Base-by-base conservation (phyloP, 2,329 filamentous ascomycete genomes). In the Hymenoscyphus occultus region DNA sequence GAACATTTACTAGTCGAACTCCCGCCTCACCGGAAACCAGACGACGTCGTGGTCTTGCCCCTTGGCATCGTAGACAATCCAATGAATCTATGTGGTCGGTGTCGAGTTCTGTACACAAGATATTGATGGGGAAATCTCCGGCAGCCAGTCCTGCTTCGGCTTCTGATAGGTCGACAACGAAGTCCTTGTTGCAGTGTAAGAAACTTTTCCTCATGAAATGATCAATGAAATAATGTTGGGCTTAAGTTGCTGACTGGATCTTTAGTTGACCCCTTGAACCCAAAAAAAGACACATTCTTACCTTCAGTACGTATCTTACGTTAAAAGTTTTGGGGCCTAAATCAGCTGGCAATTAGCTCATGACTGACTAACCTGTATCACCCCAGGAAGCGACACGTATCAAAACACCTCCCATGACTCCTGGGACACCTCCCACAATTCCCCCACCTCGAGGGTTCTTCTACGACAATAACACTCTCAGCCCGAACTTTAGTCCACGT, bases 1-100 rank as follows among this genome's bases (percentile, higher is more conserved):
- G 16, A 45, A 13, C 60, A 39, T 57, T 14, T 22, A 14, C 10
- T 57, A 60, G 39, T 40, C 66, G 62, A 59, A 65, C 54, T 39
- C 61, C 39, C 4, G 39, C 19, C n/a, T 68, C 70, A 4, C 66
- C 60, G 14, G 66, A 59, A 14, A 42, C 12, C 14, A 64, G 65
- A 48, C 67, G 70, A 48, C 58, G 59, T 40, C 71, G 74, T 56
- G 74, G 73, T 9, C 61, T 74, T 39, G 73, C 74, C 31, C 74
- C 74, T n/a, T 76, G 74, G 74, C 73, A 75, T 60, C 71, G 71
- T 14, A 70, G 62, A 56, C 60, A 60, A 13, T 76, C 74, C 2
- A 65, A 71, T 9, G 73, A 72, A 35, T 74, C 73, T 4, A 39
- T 74, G 2, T 22, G 71, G 1, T 75, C 71, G 14, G 67, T 67